phyloP scores from a whole-genome alignment of 495 filamentous ascomycete genomes.

The Aspergillus sclerotioniger region DNA sequence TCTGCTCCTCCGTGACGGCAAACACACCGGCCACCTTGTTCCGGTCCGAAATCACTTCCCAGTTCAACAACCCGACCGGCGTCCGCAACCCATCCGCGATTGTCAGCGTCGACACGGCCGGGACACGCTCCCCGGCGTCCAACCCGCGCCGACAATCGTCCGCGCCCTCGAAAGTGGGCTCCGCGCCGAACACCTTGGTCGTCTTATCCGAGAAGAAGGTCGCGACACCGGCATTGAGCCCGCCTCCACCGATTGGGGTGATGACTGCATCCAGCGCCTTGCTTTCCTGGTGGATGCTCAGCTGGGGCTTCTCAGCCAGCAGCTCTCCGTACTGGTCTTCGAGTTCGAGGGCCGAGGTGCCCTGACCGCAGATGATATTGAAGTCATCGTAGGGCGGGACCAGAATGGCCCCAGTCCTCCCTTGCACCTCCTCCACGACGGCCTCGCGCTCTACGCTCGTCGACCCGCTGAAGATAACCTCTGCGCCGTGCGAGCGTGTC shows the following conservation, averaged over 20 bases:
- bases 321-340: constrained; percentile 63
- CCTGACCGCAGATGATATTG: constrained; percentile 88
- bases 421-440: constrained; percentile 62
- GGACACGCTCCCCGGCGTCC: constrained; percentile 57
- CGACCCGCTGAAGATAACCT: constrained; percentile 78
- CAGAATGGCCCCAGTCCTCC: constrained; percentile 67
- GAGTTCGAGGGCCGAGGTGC: constrained; percentile 83
- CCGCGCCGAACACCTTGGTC: constrained; percentile 81
- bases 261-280: constrained; percentile 71
- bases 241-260: constrained; percentile 84
- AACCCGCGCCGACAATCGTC: constrained; percentile 78
- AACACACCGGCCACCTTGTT: constrained; percentile 72
- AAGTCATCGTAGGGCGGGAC: constrained; percentile 91
- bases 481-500: constrained; percentile 70
- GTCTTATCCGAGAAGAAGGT: constrained; percentile 67
- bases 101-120: constrained; percentile 68
- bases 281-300: constrained; percentile 16
- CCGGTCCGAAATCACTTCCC: constrained; percentile 74
- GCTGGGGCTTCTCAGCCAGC: constrained; percentile 29
- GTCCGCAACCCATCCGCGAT: constrained; percentile 91
- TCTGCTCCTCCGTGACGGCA: constrained; percentile 78
- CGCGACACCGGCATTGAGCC: constrained; percentile 80
- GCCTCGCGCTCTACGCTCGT: constrained; percentile 81
- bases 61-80: constrained; percentile 74
- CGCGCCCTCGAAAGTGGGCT: constrained; percentile 79